A percentile compares a stretch with the other conserved stretches of the same genome.
Evolutionary conservation across 768 basidiomycete genomes (phyloP).

Genomic region (Lactifluus pinguis): DNA sequence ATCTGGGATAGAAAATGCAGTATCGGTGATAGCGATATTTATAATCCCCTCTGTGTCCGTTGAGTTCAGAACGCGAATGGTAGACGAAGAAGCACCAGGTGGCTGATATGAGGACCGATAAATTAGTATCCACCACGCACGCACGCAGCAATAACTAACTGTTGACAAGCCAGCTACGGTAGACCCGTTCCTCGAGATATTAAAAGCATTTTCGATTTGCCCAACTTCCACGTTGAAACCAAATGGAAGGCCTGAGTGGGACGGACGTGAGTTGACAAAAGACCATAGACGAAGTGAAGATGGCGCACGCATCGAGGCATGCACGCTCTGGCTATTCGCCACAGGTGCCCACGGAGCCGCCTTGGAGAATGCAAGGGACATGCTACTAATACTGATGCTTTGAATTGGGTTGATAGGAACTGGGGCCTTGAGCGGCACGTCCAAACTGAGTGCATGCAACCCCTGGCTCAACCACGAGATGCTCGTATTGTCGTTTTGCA

Average conservation of each 20-base stretch:
- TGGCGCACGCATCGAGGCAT: conserved; percentile 45
- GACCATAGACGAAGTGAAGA: not conserved
- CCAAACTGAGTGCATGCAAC: conserved; percentile 44
- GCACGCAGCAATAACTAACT: conserved; percentile 26
- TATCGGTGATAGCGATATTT: conserved; percentile 51
- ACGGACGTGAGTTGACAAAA: not conserved
- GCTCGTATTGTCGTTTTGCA: conserved; percentile 43
- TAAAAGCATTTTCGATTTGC: conserved; percentile 58
- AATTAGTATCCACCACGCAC: not conserved
- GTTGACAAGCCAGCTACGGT: conserved; percentile 52
- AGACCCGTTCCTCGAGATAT: conserved; percentile 43
- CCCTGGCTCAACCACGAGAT: conserved; percentile 64
- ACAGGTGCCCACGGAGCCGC: conserved; percentile 47
- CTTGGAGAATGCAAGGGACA: conserved; percentile 48
- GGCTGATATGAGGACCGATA: conserved; percentile 31
- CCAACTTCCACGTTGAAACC: conserved; percentile 53
- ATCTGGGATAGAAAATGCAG: conserved; percentile 41
- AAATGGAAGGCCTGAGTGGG: conserved; percentile 54
- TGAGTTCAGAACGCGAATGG: conserved; percentile 41
- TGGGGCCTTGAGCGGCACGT: conserved; percentile 50
- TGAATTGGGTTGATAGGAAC: conserved; percentile 53
- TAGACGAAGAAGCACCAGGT: conserved; percentile 53
- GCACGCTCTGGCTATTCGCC: conserved; percentile 49
- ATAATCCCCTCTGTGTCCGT: conserved; percentile 54
- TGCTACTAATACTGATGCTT: conserved; percentile 50